Evolutionary conservation across 202 grass and related monocot genomes (phyloP), one percentile per base, ranked within the genome.

Genomic region (Brachypodium distachyon): DNA sequence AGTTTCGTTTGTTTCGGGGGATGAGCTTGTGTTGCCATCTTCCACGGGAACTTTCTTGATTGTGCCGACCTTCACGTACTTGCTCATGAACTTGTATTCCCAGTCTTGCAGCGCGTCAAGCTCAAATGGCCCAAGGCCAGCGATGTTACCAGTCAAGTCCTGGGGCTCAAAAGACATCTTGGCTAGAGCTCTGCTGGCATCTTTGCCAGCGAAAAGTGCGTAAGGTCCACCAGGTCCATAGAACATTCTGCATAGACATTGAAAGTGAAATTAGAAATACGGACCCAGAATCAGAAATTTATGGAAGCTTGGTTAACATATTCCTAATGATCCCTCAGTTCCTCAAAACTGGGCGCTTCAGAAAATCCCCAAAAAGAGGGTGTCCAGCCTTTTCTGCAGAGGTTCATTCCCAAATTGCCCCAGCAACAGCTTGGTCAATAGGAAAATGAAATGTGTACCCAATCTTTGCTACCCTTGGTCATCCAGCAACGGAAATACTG

Each of bases 21-120:
- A 14, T 6, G 68, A 72, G 77, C 70, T 83, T 62, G 83, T 33
- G 74, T 28, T 58, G 12, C 32, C 73, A 0, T 85, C 90, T 78
- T 76, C 68, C 34, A 78, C 74, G 6, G 87, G 66, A 7, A 61
- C 81, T 0, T 86, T 92, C 89, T 90, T 94, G 79, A 97, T 50
- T 2, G 91, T 94, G 7, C 91, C 89, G 0, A 94, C 94, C 82
- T 97, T 97, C 51, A 90, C 91, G 26, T 97, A 94, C 67, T 94
- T 94, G 81, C 91, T 84, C 91, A 94, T 90, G 76, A 97, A 97
- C 72, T 94, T 97, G 82, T 94, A 90, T 49, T 97, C 94, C 89
- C 91, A 97, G 40, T 97, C 91, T 81, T 94, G 94, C 73, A 97
- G 68, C 0, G 86, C 86, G 6, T 94, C 94, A 1, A 94, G 52